Conservation (phyloP, 805 yeast species). For the Yarrowia sp. region DNA sequence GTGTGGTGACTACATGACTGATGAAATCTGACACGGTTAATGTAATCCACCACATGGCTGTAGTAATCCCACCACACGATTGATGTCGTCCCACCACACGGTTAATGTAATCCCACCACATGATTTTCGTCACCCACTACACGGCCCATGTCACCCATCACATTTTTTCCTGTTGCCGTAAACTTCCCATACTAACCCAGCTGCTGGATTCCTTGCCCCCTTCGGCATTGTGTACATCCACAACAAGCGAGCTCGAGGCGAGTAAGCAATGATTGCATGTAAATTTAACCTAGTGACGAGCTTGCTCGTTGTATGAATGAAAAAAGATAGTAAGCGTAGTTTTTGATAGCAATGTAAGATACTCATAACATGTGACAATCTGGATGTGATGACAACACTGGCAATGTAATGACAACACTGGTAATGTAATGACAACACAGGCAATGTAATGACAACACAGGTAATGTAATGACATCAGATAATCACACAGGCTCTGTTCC, state of each 20-base stretch:
- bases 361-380: too few species aligned
- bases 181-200: constrained; percentile 31
- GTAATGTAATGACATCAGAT: background rate
- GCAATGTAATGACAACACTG: background rate
- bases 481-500: too few species aligned
- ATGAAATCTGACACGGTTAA: background rate
- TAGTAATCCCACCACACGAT: background rate
- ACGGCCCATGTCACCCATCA: background rate
- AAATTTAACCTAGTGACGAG: constrained; percentile 14
- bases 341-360: too few species aligned
- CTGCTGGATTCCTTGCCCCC: constrained; percentile 67
- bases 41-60: background rate
- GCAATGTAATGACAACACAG: background rate
- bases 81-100: background rate
- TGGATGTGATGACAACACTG: too few species aligned
- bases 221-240: constrained; percentile 75
- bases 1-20: background rate
- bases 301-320: background rate
- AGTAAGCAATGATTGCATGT: constrained; percentile 21
- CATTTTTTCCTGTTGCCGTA: too few species aligned
- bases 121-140: background rate
- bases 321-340: too few species aligned
- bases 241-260: constrained; percentile 48
- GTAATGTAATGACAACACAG: background rate
- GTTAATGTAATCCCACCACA: background rate